Base-by-base conservation (phyloP, 106 monocot species). In the Phalaenopsis aphrodite region DNA sequence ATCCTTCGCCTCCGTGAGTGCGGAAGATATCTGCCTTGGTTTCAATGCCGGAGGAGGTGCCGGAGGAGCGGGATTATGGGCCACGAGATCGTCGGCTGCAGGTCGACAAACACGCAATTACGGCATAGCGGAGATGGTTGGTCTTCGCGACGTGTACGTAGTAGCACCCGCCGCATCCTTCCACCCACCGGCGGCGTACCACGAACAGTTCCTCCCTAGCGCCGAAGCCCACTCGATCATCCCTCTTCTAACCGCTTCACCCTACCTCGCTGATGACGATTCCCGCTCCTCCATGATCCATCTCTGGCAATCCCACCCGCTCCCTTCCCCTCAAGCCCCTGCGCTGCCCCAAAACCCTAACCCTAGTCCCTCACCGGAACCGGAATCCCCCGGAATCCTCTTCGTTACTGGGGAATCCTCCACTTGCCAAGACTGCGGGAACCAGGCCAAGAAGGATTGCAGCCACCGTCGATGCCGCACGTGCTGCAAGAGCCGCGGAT, bases 381-480 rank as follows among this genome's bases (percentile, higher is more conserved):
- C 12, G 52, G 52, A 52, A 14, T 52, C 52, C 12, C 21, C 82
- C 55, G 55, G 79, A 12, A 72, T 82, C 46, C 77, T 81, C 66
- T 0, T 72, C 15, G 79, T 56, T 15, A 48, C 72, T 17, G 43
- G 36, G n/a, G 79, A 41, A 7, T 11, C 9, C 3, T 15, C 80
- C 10, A 87, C 91, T 23, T 94, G 93, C 72, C 84, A 91, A 75
- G 93, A 94, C 65, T 94, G 93, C 80, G 93, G 93, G 18, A 94
- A 94, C 82, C 91, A 94, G 82, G 93, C 93, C 11, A 94, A 94
- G 81, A 94, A 94, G 83, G 93, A 91, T 75, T 94, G 93, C 85
- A 75, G 17, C 72, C 84, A 94, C 84, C 78, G 75, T 21, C 79
- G 93, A 14, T 94, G 93, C 86, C 82, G 93, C 17, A 91, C 89